Conservation (phyloP, 768 basidiomycete genomes). For the Lyophyllum decastes region DNA sequence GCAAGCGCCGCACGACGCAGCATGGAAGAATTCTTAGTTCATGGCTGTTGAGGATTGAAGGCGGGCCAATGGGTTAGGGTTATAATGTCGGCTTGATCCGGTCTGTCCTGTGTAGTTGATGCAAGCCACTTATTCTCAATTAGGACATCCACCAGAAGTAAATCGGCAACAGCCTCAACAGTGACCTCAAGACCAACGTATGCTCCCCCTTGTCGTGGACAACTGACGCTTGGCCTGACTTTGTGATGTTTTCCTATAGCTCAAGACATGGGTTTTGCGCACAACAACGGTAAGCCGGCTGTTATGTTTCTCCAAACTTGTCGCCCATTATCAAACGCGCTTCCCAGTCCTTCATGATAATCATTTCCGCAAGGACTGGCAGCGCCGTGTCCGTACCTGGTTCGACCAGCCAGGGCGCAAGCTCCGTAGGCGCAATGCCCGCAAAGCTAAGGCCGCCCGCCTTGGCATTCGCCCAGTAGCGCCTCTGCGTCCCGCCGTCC, state of each 20-base stretch:
- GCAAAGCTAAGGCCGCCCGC: constrained; percentile 86
- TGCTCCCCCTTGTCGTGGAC: constrained; percentile 15
- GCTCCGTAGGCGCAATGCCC: constrained; percentile 90
- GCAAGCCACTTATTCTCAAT: constrained; percentile 40
- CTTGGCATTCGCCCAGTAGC: constrained; percentile 91
- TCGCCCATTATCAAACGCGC: not conserved
- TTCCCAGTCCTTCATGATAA: constrained; percentile 81
- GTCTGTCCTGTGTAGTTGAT: constrained; percentile 36
- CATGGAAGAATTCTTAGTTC: not conserved
- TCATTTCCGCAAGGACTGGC: constrained; percentile 99
- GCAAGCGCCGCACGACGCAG: constrained; percentile 2
- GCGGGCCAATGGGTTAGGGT: constrained; percentile 31
- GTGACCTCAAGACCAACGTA: constrained; percentile 53
- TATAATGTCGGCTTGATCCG: constrained; percentile 39
- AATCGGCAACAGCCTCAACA: constrained; percentile 39
- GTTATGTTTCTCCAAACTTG: not conserved
- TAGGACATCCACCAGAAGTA: constrained; percentile 25
- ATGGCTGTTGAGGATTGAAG: not conserved
- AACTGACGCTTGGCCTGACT: constrained; percentile 17
- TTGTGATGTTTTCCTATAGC: constrained; percentile 33
- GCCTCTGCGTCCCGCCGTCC: constrained; percentile 95
- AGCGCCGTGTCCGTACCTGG: constrained; percentile 94
- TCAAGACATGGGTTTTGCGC: constrained; percentile 72
- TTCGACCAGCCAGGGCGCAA: constrained; percentile 99
- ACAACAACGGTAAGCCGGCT: constrained; percentile 72